Conservation (phyloP, 1,284 basidiomycete species). For the Ustilago tritici region DNA sequence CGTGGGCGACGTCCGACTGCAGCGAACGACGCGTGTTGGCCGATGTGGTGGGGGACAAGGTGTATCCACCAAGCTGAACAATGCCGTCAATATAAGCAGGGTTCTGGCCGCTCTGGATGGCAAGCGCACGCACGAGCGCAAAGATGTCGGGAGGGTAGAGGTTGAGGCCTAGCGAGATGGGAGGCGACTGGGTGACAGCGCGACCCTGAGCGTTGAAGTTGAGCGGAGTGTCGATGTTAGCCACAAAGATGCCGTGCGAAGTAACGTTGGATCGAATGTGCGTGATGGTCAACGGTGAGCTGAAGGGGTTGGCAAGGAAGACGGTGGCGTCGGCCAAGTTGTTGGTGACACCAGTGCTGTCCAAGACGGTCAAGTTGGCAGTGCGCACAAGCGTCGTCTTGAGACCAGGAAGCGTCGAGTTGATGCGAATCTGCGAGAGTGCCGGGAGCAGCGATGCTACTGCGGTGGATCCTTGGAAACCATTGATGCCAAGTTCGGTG, state of each 20-base stretch:
- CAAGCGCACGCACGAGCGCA: conserved; percentile 78
- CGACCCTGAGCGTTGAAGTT: conserved; percentile 75
- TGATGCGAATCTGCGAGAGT: conserved; percentile 76
- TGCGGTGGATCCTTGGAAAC: conserved; percentile 76
- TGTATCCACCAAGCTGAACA: conserved; percentile 78
- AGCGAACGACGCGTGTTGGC: conserved; percentile 50
- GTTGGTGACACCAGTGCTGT: conserved; percentile 77
- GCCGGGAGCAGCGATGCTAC: conserved; percentile 76
- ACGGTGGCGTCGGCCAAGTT: conserved; percentile 80
- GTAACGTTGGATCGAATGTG: conserved; percentile 77
- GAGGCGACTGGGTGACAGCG: conserved; percentile 75
- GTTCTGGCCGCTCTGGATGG: conserved; percentile 76
- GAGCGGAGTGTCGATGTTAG: conserved; percentile 75
- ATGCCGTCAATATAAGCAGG: conserved; percentile 78
- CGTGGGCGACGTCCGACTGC: conserved; percentile 11
- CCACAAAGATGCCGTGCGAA: conserved; percentile 77
- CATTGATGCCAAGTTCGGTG: conserved; percentile 70
- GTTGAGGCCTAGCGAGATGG: conserved; percentile 77
- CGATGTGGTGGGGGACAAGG: conserved; percentile 73
- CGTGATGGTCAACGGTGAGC: conserved; percentile 75
- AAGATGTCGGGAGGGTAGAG: conserved; percentile 80
- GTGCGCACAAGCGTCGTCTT: conserved; percentile 75
- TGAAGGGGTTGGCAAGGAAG: conserved; percentile 79
- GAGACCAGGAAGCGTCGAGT: conserved; percentile 77
- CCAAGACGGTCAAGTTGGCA: conserved; percentile 75